Percentiles rank a stretch among this genome's conserved stretches.
Conservation (phyloP, 2,329 filamentous ascomycete genomes). For the Botryotinia globosa region DNA sequence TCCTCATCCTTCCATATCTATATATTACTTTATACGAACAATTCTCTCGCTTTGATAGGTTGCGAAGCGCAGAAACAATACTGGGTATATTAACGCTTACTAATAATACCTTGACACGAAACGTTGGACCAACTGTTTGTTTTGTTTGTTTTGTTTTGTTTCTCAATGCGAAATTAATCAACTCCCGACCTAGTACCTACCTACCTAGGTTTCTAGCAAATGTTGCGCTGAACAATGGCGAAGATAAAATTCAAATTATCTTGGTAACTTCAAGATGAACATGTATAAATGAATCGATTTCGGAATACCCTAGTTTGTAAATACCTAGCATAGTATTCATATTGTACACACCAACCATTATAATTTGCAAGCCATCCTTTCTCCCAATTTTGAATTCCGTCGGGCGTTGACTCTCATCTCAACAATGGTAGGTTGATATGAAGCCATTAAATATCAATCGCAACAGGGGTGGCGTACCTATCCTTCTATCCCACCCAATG, state of each 20-base stretch:
- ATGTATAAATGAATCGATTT: not conserved
- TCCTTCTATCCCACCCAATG: slow-evolving; percentile 15
- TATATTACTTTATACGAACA: not conserved
- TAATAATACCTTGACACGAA: not conserved
- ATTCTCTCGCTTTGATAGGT: not conserved
- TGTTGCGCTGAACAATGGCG: not conserved
- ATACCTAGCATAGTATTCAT: not conserved
- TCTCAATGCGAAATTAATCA: not conserved
- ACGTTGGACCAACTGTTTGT: not conserved
- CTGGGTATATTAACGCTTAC: not conserved
- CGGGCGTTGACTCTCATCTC: not conserved
- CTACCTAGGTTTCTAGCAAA: not conserved
- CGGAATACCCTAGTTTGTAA: not conserved
- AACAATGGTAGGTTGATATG: slow-evolving; percentile 7
- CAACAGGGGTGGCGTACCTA: slow-evolving; percentile 1
- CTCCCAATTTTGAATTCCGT: not conserved
- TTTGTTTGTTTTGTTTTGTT: not conserved
- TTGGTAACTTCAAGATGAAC: not conserved
- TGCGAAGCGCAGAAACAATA: not conserved
- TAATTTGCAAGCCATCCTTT: not conserved
- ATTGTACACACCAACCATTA: slow-evolving; percentile 9
- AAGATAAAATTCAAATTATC: too few species aligned
- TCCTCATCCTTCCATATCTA: not conserved
- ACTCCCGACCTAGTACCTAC: too few species aligned
- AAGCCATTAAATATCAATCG: slow-evolving; percentile 9